Percentiles rank a stretch among this genome's conserved stretches.
These are phyloP conservation scores for Gaillardinia entomophila DNA, from an alignment of 805 yeast species.

Conservation along the genomic window DNA sequence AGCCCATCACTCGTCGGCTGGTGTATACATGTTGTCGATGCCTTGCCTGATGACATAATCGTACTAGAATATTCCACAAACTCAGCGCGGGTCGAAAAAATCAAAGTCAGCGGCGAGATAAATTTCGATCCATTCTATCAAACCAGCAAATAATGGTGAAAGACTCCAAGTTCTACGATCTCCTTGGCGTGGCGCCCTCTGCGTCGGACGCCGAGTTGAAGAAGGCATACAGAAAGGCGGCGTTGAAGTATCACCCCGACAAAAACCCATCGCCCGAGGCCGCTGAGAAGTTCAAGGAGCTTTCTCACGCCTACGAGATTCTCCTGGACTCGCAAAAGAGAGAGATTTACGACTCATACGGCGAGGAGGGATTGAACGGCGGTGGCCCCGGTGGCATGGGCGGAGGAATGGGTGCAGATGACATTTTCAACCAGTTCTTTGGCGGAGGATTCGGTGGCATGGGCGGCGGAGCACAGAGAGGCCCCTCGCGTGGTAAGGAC, in stretches of 20 bases:
- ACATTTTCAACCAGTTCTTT: constrained; percentile 75
- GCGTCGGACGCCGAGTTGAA: constrained; percentile 70
- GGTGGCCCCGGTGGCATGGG: constrained; percentile 61
- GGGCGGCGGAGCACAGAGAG: constrained; percentile 63
- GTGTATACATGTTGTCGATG: too few species aligned
- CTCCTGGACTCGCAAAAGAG: constrained; percentile 85
- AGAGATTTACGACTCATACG: constrained; percentile 81
- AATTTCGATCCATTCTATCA: too few species aligned
- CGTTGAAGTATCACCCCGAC: constrained; percentile 79
- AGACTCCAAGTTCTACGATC: constrained; percentile 73
- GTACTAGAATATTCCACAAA: too few species aligned
- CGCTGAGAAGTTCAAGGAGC: constrained; percentile 90
- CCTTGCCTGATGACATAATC: too few species aligned
- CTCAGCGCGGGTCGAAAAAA: too few species aligned
- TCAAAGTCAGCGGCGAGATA: too few species aligned
- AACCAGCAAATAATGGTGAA: constrained; percentile 74
- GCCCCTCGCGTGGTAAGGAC: constrained; percentile 87
- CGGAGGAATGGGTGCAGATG: constrained; percentile 58
- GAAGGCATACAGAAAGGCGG: constrained; percentile 78
- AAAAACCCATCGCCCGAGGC: constrained; percentile 71
- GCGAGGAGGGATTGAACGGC: constrained; percentile 85
- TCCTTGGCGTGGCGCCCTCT: constrained; percentile 62
- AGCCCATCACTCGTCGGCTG: too few species aligned
- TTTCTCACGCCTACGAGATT: constrained; percentile 84
- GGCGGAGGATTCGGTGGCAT: constrained; percentile 57